Percentiles rank a stretch among this genome's conserved stretches.
phyloP scores from a whole-genome alignment of 257 asterid genomes.

The Fraxinus pennsylvanica region DNA sequence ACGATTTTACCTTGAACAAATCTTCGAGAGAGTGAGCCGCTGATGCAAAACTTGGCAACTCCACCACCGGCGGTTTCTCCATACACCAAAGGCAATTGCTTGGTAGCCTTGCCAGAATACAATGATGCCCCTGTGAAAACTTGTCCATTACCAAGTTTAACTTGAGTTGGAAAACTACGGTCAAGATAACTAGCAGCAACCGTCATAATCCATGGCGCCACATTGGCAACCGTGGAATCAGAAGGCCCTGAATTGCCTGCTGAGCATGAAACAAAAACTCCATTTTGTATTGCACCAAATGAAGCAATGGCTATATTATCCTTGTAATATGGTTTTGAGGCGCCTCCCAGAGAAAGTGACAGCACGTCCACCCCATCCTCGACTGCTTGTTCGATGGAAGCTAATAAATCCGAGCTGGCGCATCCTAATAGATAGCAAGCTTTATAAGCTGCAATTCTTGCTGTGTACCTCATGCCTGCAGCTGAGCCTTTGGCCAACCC shows the following conservation, averaged over 20 bases:
- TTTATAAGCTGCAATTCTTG: conserved; percentile 74
- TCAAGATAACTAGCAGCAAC: conserved; percentile 76
- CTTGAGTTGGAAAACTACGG: conserved; percentile 46
- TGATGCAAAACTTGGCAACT: conserved; percentile 47
- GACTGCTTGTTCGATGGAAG: conserved; percentile 71
- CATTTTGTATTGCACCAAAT: conserved; percentile 58
- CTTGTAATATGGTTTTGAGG: conserved; percentile 39
- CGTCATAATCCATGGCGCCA: conserved; percentile 79
- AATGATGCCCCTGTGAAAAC: conserved; percentile 58
- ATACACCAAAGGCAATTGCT: conserved; percentile 38
- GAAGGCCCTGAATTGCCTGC: conserved; percentile 76
- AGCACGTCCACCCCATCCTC: conserved; percentile 65
- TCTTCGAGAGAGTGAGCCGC: conserved; percentile 42
- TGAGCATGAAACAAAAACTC: conserved; percentile 55
- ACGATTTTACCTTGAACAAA: conserved; percentile 66
- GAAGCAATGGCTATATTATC: conserved; percentile 69
- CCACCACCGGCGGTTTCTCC: conserved; percentile 41
- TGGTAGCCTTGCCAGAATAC: conserved; percentile 50
- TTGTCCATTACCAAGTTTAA: conserved; percentile 49
- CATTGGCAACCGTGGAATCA: conserved; percentile 46
- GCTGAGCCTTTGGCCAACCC: conserved; percentile 69
- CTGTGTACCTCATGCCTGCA: conserved; percentile 54
- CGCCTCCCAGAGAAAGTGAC: conserved; percentile 68
- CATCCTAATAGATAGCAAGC: conserved; percentile 63
- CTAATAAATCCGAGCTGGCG: conserved; percentile 57